phyloP scores from a whole-genome alignment of 805 yeast species.

The Wickerhamiella domercqiae region DNA sequence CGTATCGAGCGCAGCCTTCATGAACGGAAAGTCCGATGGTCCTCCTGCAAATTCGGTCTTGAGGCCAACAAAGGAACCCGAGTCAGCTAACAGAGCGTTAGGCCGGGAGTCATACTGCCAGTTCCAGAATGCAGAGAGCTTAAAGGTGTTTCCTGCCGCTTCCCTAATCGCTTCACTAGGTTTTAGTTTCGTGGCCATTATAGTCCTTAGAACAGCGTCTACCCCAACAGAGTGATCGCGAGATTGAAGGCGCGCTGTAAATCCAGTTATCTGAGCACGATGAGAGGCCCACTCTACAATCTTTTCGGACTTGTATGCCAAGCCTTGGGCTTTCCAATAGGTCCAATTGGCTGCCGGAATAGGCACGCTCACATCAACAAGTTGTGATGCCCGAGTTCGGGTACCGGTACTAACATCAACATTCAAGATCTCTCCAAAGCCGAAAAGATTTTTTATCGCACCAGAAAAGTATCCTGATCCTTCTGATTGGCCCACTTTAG shows the following conservation, averaged over 20 bases:
- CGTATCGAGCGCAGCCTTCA: slow-evolving; percentile 23
- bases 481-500: slow-evolving; percentile 91
- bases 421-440: slow-evolving; percentile 50
- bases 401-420: slow-evolving; percentile 47
- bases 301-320: slow-evolving; percentile 37
- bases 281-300: slow-evolving; percentile 38
- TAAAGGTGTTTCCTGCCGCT: slow-evolving; percentile 47
- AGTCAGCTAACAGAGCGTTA: slow-evolving; percentile 28
- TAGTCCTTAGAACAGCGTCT: slow-evolving; percentile 41
- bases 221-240: slow-evolving; percentile 37
- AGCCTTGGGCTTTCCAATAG: slow-evolving; percentile 37
- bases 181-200: slow-evolving; percentile 30
- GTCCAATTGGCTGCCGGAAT: slow-evolving; percentile 28
- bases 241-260: slow-evolving; percentile 27
- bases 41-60: slow-evolving; percentile 31
- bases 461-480: slow-evolving; percentile 85
- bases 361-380: slow-evolving; percentile 39
- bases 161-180: slow-evolving; percentile 44
- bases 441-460: slow-evolving; percentile 45
- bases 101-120: slow-evolving; percentile 31
- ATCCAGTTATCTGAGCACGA: slow-evolving; percentile 36
- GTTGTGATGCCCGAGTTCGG: slow-evolving; percentile 39
- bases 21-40: slow-evolving; percentile 24
- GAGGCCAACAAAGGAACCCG: slow-evolving; percentile 30
- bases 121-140: slow-evolving; percentile 35